Percentiles rank a stretch among this genome's conserved stretches.
Conservation (phyloP, 148 eudicot genomes). For the Suaeda aralocaspica region DNA sequence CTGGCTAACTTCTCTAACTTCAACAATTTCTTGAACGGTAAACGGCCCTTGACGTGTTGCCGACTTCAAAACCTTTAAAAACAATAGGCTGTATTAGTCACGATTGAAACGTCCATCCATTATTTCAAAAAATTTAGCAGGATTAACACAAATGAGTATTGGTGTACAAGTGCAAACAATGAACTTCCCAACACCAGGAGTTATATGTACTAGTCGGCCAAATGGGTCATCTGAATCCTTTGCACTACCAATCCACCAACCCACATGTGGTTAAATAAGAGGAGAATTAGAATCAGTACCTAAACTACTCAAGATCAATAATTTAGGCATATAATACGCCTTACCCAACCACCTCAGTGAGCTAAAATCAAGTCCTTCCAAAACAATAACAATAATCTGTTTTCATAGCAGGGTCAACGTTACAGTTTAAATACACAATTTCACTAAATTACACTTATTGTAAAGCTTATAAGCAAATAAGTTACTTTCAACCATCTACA, state of each 20-base stretch:
- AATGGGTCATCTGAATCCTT: conserved; percentile 88
- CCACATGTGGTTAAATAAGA: conserved; percentile 47
- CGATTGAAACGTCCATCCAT: conserved; percentile 3
- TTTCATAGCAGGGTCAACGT: background rate
- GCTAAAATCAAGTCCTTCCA: too few species aligned
- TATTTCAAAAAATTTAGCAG: conserved; percentile 4
- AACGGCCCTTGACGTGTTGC: too few species aligned
- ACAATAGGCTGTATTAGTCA: background rate
- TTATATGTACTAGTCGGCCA: conserved; percentile 73
- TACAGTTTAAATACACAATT: background rate
- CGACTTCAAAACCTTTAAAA: too few species aligned
- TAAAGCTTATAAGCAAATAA: background rate
- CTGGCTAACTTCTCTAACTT: too few species aligned
- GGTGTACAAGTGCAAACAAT: conserved; percentile 80
- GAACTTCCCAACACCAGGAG: conserved; percentile 94
- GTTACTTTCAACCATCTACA: background rate
- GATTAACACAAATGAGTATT: conserved; percentile 37
- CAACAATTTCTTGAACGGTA: too few species aligned
- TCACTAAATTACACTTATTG: background rate
- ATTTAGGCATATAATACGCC: too few species aligned
- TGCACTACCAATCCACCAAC: conserved; percentile 97
- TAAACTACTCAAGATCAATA: background rate
- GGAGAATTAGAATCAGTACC: background rate
- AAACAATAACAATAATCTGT: too few species aligned
- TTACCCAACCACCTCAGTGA: too few species aligned